Evolutionary conservation across 2,329 filamentous ascomycete genomes (phyloP), one percentile per base, ranked within the genome.

Genomic region (Fusarium sp.): DNA sequence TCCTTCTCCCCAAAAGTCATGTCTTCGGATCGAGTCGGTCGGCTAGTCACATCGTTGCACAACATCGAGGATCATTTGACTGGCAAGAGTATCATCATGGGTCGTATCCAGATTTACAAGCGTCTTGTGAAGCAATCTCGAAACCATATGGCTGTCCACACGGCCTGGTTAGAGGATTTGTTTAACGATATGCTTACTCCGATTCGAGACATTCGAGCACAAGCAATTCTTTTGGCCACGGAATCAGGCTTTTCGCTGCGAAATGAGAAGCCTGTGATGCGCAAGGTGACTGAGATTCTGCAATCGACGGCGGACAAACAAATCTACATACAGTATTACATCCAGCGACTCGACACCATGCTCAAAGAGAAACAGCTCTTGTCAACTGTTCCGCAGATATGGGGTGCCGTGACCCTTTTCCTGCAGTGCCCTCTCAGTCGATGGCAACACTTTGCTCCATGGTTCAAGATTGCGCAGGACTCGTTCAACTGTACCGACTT

Each of bases 401-500:
- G 96, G 96, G 93, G 93, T 66, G 89, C 94, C 41, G 86, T 97
- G 6, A 90, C 96, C 12, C 87, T 98, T 5, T 90, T 98, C 63
- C 85, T 98, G 54, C 90, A 93, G 83, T 90, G 83, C 82, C 90
- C 81, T 73, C 86, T 85, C 78, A 90, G 85, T 73, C 91, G 80
- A 84, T 98, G 96, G 93, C 87, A 91, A 38, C 90, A 93, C 78
- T 90, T 94, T 71, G 88, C 87, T 35, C 86, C 89, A 11, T 98
- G 94, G 93, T 85, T 98, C 13, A 87, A 88, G 38, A 87, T 98
- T 15, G 91, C 97, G 24, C 93, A 98, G 77, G 88, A 87, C 70
- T 96, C 94, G 78, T 94, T 98, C 82, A 97, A 97, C 79, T 92
- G 90, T 75, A 89, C 89, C 59, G 94, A 98, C 72, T 84, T 87